phyloP scores from a whole-genome alignment of 176 grass and related monocot species.

The Cenchrus purpureus region DNA sequence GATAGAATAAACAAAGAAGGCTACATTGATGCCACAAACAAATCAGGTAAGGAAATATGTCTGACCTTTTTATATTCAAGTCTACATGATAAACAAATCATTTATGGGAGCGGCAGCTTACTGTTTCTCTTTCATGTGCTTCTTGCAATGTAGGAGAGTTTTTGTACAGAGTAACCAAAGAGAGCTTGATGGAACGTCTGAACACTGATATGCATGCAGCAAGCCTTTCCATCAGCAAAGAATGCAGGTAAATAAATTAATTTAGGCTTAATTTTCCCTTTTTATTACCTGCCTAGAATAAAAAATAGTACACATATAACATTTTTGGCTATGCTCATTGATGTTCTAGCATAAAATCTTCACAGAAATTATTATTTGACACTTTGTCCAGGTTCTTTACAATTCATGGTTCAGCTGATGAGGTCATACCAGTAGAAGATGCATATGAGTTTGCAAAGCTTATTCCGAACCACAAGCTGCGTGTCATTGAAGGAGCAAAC shows the following conservation, averaged over 20 bases:
- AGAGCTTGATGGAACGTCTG: slow-evolving; percentile 83
- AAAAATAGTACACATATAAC: not conserved
- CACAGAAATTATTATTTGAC: not conserved
- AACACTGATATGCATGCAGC: slow-evolving; percentile 68
- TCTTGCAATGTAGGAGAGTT: slow-evolving; percentile 48
- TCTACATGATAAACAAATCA: not conserved
- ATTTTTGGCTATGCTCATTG: not conserved
- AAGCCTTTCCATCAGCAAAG: slow-evolving; percentile 71
- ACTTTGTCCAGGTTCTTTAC: slow-evolving; percentile 64
- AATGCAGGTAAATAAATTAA: slow-evolving; percentile 69
- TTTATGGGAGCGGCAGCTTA: not conserved
- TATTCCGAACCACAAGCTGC: slow-evolving; percentile 77
- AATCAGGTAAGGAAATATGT: slow-evolving; percentile 52
- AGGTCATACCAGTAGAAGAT: slow-evolving; percentile 76
- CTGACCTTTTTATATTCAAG: slow-evolving; percentile 8
- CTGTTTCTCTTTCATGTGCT: not conserved
- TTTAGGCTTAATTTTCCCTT: not conserved
- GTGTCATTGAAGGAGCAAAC: slow-evolving; percentile 78
- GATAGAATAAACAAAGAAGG: slow-evolving; percentile 81
- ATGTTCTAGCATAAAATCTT: not conserved
- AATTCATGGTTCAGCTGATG: slow-evolving; percentile 84
- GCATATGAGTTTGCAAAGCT: slow-evolving; percentile 78
- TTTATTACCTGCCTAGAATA: not conserved
- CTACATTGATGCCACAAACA: slow-evolving; percentile 66
- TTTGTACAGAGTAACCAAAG: slow-evolving; percentile 68